Percentiles rank a stretch among this genome's conserved stretches.
phyloP scores from a whole-genome alignment of 257 asterid genomes.

The Misopates orontium region DNA sequence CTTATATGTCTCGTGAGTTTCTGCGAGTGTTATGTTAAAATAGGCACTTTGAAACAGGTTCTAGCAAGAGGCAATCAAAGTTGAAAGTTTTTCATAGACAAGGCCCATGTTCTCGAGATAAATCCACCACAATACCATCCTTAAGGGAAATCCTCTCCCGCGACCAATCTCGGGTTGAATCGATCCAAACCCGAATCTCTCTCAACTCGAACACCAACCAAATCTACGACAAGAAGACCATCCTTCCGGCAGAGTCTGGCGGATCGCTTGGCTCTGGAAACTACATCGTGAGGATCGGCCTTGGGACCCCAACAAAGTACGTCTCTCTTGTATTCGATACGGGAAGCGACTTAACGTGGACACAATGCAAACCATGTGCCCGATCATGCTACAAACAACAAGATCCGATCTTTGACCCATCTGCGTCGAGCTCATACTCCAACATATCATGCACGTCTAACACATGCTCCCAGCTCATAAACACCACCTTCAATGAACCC shows the following conservation, averaged over 20 bases:
- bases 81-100: constrained; percentile 51
- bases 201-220: background rate
- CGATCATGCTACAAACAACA: constrained; percentile 53
- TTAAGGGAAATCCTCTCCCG: constrained; percentile 46
- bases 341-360: constrained; percentile 86
- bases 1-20: too few species aligned
- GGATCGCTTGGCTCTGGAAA: too few species aligned
- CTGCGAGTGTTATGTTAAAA: too few species aligned
- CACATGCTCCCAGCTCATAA: constrained; percentile 51
- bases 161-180: constrained; percentile 55
- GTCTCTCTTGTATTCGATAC: constrained; percentile 70
- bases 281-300: too few species aligned
- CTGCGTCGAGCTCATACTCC: constrained; percentile 46
- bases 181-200: constrained; percentile 44
- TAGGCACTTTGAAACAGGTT: constrained; percentile 47
- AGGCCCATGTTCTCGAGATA: constrained; percentile 51
- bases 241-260: too few species aligned
- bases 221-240: too few species aligned
- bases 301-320: too few species aligned
- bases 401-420: constrained; percentile 60
- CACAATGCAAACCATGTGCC: constrained; percentile 74
- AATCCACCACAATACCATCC: constrained; percentile 26
- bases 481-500: constrained; percentile 45
- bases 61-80: constrained; percentile 45
- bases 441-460: constrained; percentile 50